Evolutionary conservation across 768 basidiomycete genomes (phyloP), one percentile per base, ranked within the genome.

Genomic region (Hygrocybe punicea): DNA sequence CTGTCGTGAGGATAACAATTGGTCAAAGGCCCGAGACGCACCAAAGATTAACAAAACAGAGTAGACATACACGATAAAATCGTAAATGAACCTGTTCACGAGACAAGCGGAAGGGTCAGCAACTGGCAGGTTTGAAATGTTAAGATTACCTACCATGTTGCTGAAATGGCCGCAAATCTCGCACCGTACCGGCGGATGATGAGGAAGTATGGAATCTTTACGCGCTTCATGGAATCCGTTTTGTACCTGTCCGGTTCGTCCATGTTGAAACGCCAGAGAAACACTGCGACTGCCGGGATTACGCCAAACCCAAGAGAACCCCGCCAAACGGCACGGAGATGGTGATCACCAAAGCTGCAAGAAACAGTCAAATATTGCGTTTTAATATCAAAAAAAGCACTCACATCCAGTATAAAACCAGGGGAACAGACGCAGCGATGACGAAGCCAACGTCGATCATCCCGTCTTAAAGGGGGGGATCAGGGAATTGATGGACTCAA

Each of bases 401-500:
- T 45, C 59, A 90, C 86, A 95, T 95, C 93, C 91, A 93, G 65
- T 84, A 90, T 25, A 93, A 76, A 24, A 95, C 87, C 5, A 95
- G 78, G 13, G 92, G 91, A 3, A 91, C 86, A 60, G 93, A 93
- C 10, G 89, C 78, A 6, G 87, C 74, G 46, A 93, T 65, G 40
- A 91, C 90, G 66, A 92, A 92, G 39, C 89, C 90, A 56, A 85
- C 72, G 66, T 91, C 93, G 63, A 93, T 91, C 93, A 93, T 93
- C 5, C 79, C 70, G 64, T 92, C 89, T 91, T 58, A 24, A n/a
- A 3, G 5, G 23, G 77, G 58, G 35, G n/a, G 33, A 37, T 17
- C 4, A 51, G n/a, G 5, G 21, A 4, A 16, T 40, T 17, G 37
- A 17, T 33, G 10, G 23, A 40, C 45, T 48, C 34, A 33, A 44